These are phyloP conservation scores for Malassezia restricta DNA, from an alignment of 1,284 basidiomycete species.

Conservation along the genomic window DNA sequence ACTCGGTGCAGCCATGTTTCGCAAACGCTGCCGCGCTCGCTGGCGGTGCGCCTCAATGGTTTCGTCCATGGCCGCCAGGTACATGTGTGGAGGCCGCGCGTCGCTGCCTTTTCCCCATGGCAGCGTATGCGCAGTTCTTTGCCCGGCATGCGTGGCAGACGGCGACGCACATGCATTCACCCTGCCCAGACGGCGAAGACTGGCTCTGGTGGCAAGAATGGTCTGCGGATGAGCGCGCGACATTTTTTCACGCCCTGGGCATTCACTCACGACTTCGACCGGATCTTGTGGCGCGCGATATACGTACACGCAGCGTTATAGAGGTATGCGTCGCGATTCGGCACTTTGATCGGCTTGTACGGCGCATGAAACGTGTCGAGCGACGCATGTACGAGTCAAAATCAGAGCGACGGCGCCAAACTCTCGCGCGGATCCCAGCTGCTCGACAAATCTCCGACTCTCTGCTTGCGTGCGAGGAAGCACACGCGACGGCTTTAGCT, in stretches of 20 bases:
- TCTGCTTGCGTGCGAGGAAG: constrained; percentile 4
- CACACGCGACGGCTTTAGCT: neutral
- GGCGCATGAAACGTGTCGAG: constrained; percentile 1
- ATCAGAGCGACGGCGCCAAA: neutral
- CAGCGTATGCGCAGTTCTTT: constrained; percentile 1
- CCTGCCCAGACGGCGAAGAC: neutral
- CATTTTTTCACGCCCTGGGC: constrained; percentile 59
- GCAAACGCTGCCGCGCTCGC: constrained; percentile 1
- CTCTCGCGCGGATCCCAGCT: neutral
- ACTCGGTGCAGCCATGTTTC: neutral
- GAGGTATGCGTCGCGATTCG: constrained; percentile 5
- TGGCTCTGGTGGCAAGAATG: constrained; percentile 50
- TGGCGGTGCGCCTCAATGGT: neutral
- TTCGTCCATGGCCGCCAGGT: neutral
- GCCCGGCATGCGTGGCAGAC: neutral
- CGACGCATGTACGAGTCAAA: neutral
- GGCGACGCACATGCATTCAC: neutral
- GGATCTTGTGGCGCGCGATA: constrained; percentile 58
- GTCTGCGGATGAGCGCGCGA: constrained; percentile 57
- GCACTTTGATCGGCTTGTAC: neutral
- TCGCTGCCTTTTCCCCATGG: too few species aligned
- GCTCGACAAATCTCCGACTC: constrained; percentile 3
- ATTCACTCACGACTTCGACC: constrained; percentile 59
- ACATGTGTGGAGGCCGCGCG: too few species aligned
- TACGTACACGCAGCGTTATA: constrained; percentile 38